A percentile compares a stretch with the other conserved stretches of the same genome.
phyloP scores from a whole-genome alignment of 139 green algal species.

The Haematococcus sp. region DNA sequence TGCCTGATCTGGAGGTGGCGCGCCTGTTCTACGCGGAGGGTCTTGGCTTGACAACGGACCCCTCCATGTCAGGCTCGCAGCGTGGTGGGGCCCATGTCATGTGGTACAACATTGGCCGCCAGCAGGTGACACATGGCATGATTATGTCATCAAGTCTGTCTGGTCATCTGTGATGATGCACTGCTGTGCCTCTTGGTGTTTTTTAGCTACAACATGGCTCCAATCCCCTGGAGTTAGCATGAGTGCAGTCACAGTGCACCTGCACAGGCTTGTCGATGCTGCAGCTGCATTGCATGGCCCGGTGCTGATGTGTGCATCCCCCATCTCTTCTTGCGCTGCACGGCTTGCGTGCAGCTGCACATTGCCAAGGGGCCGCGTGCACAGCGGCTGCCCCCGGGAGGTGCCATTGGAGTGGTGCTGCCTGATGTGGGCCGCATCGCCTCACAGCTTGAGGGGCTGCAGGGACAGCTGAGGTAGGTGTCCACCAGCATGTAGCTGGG shows the following conservation, averaged over 20 bases:
- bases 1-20: constrained; percentile 23
- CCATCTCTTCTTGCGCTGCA: too few relatives aligned
- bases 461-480: constrained; percentile 11
- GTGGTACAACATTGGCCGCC: constrained; percentile 25
- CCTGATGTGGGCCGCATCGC: constrained; percentile 4
- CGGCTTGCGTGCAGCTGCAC: constrained; percentile 31
- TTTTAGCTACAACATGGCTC: too few relatives aligned
- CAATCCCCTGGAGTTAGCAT: too few relatives aligned
- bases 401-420: constrained; percentile 18
- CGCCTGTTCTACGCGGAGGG: constrained; percentile 23
- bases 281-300: too few relatives aligned
- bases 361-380: background rate
- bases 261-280: too few relatives aligned
- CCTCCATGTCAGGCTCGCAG: background rate
- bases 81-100: constrained; percentile 11
- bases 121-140: constrained; percentile 7
- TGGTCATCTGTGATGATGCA: too few relatives aligned
- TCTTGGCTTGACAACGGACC: constrained; percentile 19
- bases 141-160: too few relatives aligned
- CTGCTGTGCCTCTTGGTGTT: too few relatives aligned
- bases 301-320: too few relatives aligned
- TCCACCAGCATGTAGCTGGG: too few relatives aligned
- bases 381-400: constrained; percentile 14
- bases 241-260: too few relatives aligned
- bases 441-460: constrained; percentile 5